Percentiles rank a stretch among this genome's conserved stretches.
Conservation (phyloP, 1,284 basidiomycete genomes). For the Rhodotorula sp. region DNA sequence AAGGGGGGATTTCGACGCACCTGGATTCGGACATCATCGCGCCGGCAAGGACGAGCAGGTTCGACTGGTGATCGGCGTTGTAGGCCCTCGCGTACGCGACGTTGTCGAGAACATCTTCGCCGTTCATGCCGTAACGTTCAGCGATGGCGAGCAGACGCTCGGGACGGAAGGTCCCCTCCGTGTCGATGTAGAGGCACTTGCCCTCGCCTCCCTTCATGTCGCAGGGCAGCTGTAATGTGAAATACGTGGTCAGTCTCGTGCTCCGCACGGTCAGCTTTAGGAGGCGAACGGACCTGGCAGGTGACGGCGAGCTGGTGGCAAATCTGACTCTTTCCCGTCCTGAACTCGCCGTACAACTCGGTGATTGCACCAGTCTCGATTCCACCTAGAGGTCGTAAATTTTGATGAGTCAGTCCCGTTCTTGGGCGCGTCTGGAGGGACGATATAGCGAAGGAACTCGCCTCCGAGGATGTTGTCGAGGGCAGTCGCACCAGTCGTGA, state of each 20-base stretch:
- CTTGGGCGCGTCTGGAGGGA: too few relatives aligned
- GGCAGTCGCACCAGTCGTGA: conserved; percentile 95
- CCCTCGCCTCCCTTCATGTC: conserved; percentile 99
- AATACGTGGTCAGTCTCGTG: too few relatives aligned
- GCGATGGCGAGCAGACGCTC: conserved; percentile 91
- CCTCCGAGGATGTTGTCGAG: conserved; percentile 94
- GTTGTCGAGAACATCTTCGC: conserved; percentile 97
- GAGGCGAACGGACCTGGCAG: conserved; percentile 63
- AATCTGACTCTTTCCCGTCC: conserved; percentile 97
- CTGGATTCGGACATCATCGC: conserved; percentile 96
- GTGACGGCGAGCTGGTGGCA: conserved; percentile 98
- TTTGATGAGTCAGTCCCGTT: too few relatives aligned
- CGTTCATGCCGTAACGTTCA: conserved; percentile 90
- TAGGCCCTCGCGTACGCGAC: conserved; percentile 98
- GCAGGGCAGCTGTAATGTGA: conserved; percentile 65
- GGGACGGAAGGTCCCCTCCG: conserved; percentile 97
- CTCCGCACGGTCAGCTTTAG: not conserved
- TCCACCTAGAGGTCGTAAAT: conserved; percentile 60
- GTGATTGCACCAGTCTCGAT: conserved; percentile 99
- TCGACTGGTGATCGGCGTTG: conserved; percentile 96
- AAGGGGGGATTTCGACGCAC: conserved; percentile 53
- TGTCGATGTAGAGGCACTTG: conserved; percentile 98
- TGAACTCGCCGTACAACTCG: conserved; percentile 96
- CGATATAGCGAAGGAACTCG: conserved; percentile 47
- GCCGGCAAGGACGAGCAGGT: conserved; percentile 84